These are phyloP conservation scores for Phyllosticta capitalensis DNA, from an alignment of 2,329 filamentous ascomycete species.

Conservation along the genomic window DNA sequence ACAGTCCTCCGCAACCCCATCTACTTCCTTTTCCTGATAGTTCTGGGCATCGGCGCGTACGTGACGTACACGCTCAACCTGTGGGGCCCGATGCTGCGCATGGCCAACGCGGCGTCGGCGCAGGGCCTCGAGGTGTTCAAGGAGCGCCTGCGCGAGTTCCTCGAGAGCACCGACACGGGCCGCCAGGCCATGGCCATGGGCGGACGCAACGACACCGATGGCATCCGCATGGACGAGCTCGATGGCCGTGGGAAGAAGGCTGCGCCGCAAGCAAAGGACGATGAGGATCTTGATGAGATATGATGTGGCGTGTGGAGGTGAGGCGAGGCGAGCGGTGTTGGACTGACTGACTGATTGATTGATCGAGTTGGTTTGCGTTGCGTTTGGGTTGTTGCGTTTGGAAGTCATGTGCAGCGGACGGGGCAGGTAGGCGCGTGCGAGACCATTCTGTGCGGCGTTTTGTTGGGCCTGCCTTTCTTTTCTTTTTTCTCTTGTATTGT, in stretches of 20 bases:
- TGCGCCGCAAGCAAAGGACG: background rate
- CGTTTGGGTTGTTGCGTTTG: too few species aligned
- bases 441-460: too few species aligned
- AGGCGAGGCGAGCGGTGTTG: background rate
- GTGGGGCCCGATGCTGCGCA: slow-evolving; percentile 90
- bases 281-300: slow-evolving; percentile 8
- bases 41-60: slow-evolving; percentile 69
- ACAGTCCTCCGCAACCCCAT: slow-evolving; percentile 86
- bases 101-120: slow-evolving; percentile 77
- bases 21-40: slow-evolving; percentile 80
- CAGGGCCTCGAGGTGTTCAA: slow-evolving; percentile 90
- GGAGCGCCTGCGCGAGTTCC: slow-evolving; percentile 79
- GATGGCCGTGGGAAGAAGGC: slow-evolving; percentile 7
- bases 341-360: background rate
- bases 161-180: slow-evolving; percentile 78
- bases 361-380: too few species aligned
- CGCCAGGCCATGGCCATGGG: slow-evolving; percentile 71
- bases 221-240: slow-evolving; percentile 5
- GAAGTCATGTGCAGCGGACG: too few species aligned
- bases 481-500: too few species aligned
- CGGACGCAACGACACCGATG: background rate
- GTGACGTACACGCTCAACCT: slow-evolving; percentile 90
- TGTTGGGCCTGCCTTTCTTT: too few species aligned
- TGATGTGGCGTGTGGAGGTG: background rate
- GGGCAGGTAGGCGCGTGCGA: too few species aligned